A percentile compares a stretch with the other conserved stretches of the same genome.
These are phyloP conservation scores for Corrigiola litoralis DNA, from an alignment of 179 eudicot genomes.

Conservation along the genomic window DNA sequence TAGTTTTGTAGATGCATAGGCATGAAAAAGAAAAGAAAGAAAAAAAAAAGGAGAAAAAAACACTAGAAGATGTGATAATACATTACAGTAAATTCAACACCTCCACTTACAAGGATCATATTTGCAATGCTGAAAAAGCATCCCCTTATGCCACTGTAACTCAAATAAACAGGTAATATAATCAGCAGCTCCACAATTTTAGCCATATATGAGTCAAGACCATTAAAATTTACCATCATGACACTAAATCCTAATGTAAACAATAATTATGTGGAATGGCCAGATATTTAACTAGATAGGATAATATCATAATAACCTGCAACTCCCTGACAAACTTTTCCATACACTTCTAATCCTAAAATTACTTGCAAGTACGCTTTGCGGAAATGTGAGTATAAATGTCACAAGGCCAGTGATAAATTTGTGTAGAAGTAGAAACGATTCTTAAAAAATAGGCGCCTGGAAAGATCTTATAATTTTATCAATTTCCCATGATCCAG, in stretches of 20 bases:
- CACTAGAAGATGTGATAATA: neutral
- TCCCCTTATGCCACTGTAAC: slow-evolving; percentile 84
- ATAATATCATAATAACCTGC: too few species aligned
- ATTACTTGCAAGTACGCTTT: too few species aligned
- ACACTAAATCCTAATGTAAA: too few species aligned
- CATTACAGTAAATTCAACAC: neutral
- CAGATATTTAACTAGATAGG: too few species aligned
- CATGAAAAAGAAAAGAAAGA: neutral
- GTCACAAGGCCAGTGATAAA: neutral
- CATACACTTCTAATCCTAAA: too few species aligned
- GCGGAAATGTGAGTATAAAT: neutral
- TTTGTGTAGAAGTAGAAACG: too few species aligned
- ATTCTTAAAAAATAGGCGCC: too few species aligned
- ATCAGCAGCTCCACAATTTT: slow-evolving; percentile 24
- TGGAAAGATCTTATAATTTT: too few species aligned
- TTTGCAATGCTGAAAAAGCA: slow-evolving; percentile 90
- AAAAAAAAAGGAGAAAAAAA: neutral
- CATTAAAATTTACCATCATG: neutral
- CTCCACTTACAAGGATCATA: slow-evolving; percentile 91
- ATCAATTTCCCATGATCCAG: too few species aligned
- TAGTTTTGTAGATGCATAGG: too few species aligned
- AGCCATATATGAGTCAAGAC: neutral
- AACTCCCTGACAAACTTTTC: too few species aligned
- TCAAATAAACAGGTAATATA: slow-evolving; percentile 27
- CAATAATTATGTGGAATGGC: too few species aligned